Percentiles rank a stretch among this genome's conserved stretches.
These are phyloP conservation scores for Symbiodinium pilosum DNA, from an alignment of 73 alveolate species.

Conservation along the genomic window DNA sequence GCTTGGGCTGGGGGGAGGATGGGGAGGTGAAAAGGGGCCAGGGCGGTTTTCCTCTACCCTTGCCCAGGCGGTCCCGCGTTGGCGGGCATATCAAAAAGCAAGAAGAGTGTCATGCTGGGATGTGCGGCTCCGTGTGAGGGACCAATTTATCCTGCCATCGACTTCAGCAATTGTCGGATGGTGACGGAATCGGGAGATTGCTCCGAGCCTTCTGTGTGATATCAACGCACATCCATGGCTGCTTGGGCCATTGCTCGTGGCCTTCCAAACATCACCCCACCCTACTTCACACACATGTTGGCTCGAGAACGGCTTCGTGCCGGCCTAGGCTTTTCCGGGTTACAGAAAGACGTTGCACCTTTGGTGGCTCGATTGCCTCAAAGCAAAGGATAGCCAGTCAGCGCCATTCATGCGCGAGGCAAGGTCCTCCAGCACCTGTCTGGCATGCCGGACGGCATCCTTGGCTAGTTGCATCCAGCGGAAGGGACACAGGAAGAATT, in stretches of 20 bases:
- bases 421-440: background rate
- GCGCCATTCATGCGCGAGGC: background rate
- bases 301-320: background rate
- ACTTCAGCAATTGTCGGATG: background rate
- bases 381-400: background rate
- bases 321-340: background rate
- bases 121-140: background rate
- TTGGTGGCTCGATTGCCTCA: background rate
- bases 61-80: too few species aligned
- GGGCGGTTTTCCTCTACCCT: too few species aligned
- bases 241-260: background rate
- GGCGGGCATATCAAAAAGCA: too few species aligned
- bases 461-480: background rate
- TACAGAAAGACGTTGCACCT: background rate
- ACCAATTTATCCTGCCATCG: background rate
- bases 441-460: background rate
- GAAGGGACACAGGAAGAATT: background rate
- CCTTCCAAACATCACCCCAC: background rate
- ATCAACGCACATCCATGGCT: background rate
- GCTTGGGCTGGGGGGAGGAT: background rate
- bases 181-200: too few species aligned
- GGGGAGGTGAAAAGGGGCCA: background rate
- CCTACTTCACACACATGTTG: background rate
- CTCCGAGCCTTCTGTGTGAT: background rate
- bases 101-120: background rate